A percentile compares a stretch with the other conserved stretches of the same genome.
These are phyloP conservation scores for Pugionium dolabratum DNA, from an alignment of 345 rosid species.

Conservation along the genomic window DNA sequence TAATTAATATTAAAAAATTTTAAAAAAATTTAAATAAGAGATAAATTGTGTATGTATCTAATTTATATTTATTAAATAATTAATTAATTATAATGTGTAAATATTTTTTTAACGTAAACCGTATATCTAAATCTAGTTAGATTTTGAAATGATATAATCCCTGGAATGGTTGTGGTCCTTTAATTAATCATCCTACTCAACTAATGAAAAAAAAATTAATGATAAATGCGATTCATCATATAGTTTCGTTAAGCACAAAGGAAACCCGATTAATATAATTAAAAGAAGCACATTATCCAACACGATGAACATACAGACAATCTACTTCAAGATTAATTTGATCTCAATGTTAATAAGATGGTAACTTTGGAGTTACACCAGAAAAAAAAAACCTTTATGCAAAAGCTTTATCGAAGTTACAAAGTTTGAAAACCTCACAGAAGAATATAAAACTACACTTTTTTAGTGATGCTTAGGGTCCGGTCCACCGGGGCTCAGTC, in stretches of 20 bases:
- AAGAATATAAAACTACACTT: constrained; percentile 9
- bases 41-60: too few species aligned
- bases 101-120: too few species aligned
- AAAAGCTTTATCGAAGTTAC: constrained; percentile 19
- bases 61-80: too few species aligned
- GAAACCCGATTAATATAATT: background rate
- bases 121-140: too few species aligned
- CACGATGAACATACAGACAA: background rate
- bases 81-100: too few species aligned
- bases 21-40: too few species aligned
- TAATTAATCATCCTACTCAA: too few species aligned
- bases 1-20: too few species aligned
- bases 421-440: constrained; percentile 20
- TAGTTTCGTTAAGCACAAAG: background rate
- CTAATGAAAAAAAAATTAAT: too few species aligned
- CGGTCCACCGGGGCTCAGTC: constrained; percentile 48
- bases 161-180: too few species aligned
- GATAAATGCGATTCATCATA: background rate
- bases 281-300: background rate
- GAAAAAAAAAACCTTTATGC: background rate
- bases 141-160: too few species aligned
- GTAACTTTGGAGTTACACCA: constrained; percentile 27
- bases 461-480: constrained; percentile 44
- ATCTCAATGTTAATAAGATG: constrained; percentile 18
- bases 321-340: background rate